These are phyloP conservation scores for Eucalyptus cloeziana DNA, from an alignment of 345 rosid genomes.

Conservation along the genomic window DNA sequence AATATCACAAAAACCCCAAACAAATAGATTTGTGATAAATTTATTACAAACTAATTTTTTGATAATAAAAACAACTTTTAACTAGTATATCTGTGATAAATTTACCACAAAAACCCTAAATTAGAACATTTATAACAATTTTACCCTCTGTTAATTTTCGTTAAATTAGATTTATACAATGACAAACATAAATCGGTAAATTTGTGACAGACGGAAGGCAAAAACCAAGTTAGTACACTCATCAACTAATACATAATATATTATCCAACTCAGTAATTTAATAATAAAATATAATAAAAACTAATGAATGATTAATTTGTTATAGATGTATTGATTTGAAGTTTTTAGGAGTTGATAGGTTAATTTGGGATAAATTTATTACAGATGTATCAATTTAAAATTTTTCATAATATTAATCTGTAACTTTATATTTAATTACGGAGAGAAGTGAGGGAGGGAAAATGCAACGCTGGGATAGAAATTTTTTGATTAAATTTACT, in stretches of 20 bases:
- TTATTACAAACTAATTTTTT: rapidly evolving
- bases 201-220: rapidly evolving
- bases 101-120: no score
- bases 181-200: rapidly evolving
- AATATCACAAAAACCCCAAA: no score
- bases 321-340: rapidly evolving
- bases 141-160: rapidly evolving
- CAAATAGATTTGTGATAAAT: rapidly evolving
- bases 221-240: rapidly evolving
- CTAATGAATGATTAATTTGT: rapidly evolving
- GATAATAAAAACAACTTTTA: no score
- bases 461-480: rapidly evolving
- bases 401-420: rapidly evolving
- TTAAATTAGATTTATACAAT: rapidly evolving
- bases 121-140: rapidly evolving
- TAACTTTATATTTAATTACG: rapidly evolving
- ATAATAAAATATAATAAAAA: no score
- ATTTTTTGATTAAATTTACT: rapidly evolving
- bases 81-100: rapidly evolving
- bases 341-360: rapidly evolving
- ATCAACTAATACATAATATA: no score
- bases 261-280: rapidly evolving
- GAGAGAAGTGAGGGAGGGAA: neutral
- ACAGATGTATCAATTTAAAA: rapidly evolving
- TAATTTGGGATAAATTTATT: rapidly evolving